A percentile compares a stretch with the other conserved stretches of the same genome.
Evolutionary conservation across 345 rosid genomes (phyloP).

Genomic region (Firmiana major): DNA sequence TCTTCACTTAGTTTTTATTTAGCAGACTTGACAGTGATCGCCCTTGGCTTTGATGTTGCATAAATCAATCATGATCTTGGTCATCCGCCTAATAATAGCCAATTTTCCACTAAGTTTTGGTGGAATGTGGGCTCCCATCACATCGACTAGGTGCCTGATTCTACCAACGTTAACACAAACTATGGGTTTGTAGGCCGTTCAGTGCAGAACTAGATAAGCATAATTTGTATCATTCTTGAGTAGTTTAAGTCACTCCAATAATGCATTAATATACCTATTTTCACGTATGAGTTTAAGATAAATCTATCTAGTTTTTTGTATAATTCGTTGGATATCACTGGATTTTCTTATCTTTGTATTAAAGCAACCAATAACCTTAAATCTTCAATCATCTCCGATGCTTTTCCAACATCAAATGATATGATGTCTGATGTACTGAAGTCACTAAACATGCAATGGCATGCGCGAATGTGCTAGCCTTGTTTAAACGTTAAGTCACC

Average conservation of each 20-base stretch:
- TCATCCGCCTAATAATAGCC: conserved; percentile 3
- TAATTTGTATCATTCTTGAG: background rate
- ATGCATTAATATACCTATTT: background rate
- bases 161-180: background rate
- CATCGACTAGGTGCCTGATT: background rate
- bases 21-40: background rate
- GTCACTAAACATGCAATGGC: background rate
- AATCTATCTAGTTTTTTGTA: background rate
- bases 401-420: background rate
- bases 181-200: background rate
- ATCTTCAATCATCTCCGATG: background rate
- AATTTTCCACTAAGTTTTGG: background rate
- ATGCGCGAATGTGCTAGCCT: background rate
- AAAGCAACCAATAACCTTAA: background rate
- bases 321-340: background rate
- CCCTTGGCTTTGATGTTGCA: background rate
- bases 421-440: background rate
- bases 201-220: background rate
- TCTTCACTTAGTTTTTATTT: background rate
- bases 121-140: conserved; percentile 12
- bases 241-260: background rate
- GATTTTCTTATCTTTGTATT: background rate
- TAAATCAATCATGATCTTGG: background rate
- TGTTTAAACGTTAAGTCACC: background rate
- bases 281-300: background rate